Evolutionary conservation across 768 basidiomycete species (phyloP), one percentile per base, ranked within the genome.

Genomic region (Lenzites betulinus): DNA sequence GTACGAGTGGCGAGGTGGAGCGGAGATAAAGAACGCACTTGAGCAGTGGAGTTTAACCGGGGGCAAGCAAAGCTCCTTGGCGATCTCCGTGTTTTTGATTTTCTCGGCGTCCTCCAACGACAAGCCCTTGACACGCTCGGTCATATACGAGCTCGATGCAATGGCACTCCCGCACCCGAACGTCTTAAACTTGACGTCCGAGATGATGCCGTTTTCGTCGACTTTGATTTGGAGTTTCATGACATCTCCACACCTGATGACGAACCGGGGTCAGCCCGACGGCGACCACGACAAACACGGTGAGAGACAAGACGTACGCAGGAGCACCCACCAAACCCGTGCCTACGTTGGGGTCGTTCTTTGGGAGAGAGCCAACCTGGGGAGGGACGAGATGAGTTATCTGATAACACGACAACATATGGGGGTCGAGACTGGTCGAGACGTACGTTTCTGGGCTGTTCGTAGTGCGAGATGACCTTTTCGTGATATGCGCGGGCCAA

Each of bases 211-310:
- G 36, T 91, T 81, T 60, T 96, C 95, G 74, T 96, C 88, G 58
- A 99, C 97, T 67, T 93, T 89, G 71, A 99, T 99, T 76, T 98
- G 96, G 12, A 99, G 87, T 76, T 98, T 98, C 96, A 99, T 99
- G 47, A 98, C 96, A 78, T 97, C 95, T 68, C 95, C 95, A 71
- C 95, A 96, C 4, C 94, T 95, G 70, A 33, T 53, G 54, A 66
- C 47, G 28, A 20, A 57, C 64, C 63, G 66, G 57, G 39, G 59
- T 60, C 44, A 65, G 68, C 36, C 22, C n/a, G 47, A 49, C 49
- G 39, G 26, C 36, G 22, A 50, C 35, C 44, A 39, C 56, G 2
- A 46, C 42, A 47, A 38, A 7, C 23, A 7, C 28, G 26, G 25
- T 25, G 49, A 23, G 54, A 54, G 52, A 49, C 13, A 36, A 20